Percentiles rank a stretch among this genome's conserved stretches.
These are phyloP conservation scores for Colletotrichum cordylinicola DNA, from an alignment of 2,329 filamentous ascomycete species.

Conservation along the genomic window DNA sequence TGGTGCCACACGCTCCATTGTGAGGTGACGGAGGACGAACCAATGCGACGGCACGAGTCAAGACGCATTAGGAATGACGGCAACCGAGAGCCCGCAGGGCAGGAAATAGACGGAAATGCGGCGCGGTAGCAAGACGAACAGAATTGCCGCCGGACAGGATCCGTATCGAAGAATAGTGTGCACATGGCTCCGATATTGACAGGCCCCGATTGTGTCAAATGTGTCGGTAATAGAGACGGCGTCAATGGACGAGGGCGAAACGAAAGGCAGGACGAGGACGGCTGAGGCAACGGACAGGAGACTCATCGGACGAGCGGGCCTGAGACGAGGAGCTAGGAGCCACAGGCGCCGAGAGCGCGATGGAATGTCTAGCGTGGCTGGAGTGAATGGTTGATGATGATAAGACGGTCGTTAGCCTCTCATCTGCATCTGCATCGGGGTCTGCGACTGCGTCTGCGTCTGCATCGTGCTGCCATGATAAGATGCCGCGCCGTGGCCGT, in stretches of 20 bases:
- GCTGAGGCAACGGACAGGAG: neutral
- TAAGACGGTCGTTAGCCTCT: neutral
- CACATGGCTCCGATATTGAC: neutral
- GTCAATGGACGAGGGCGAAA: neutral
- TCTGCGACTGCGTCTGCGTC: neutral
- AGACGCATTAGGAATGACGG: constrained; percentile 10
- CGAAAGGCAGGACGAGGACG: too few species aligned
- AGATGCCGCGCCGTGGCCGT: neutral
- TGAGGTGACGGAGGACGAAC: neutral
- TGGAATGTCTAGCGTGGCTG: neutral
- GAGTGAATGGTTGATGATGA: neutral
- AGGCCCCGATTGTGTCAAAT: neutral
- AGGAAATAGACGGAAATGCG: neutral
- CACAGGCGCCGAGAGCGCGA: constrained; percentile 11
- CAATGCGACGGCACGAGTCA: constrained; percentile 22
- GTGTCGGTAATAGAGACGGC: neutral
- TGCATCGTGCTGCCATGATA: constrained; percentile 6
- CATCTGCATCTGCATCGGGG: neutral
- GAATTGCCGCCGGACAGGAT: neutral
- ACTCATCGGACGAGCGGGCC: neutral
- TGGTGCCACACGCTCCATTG: constrained; percentile 6
- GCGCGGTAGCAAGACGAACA: neutral
- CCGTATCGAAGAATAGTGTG: neutral
- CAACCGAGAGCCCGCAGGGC: neutral
- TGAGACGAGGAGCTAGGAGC: neutral